Base-by-base conservation (phyloP, 202 grass and related monocot genomes). In the Musa balbisiana region DNA sequence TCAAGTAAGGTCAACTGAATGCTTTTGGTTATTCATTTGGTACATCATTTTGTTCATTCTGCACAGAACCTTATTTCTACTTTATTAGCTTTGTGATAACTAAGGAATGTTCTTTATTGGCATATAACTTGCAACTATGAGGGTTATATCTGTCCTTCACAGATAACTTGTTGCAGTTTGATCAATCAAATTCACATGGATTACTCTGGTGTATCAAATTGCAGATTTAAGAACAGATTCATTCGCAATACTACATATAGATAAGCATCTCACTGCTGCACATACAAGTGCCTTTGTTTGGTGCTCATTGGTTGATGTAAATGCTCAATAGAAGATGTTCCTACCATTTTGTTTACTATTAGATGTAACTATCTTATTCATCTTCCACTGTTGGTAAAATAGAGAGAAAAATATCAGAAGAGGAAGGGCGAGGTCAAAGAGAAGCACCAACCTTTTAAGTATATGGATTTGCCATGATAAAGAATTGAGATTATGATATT, bases 1-100 rank as follows among this genome's bases (percentile, higher is more conserved):
- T 99, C 75, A 99, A 99, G 95, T 99, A 87, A 78, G 95, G 83
- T 63, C 49, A 77, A 66, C 5, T 16, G 26, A 51, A 19, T 77
- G 21, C 6, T 66, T 15, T 15, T 6, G 27, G 27, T 27, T 27
- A 19, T 52, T 52, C 21, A 24, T 55, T 78, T 19, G 50, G 53
- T 69, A 55, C 19, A 43, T 43, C 33, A 43, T 43, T 43, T 43
- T 43, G 27, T 2, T 27, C 27, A 3, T 17, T 13, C 16, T 55
- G 22, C 10, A 9, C 50, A 15, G 17, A 22, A 21, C 22, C 33
- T 43, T 43, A 43, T 4, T 43, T 43, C 3, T 43, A 43, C 33
- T 43, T 43, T 43, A 43, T 43, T 43, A 43, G 33, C 33, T 43
- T 0, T 43, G 3, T 43, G 33, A 43, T 43, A 43, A 43, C 33